phyloP scores from a whole-genome alignment of 192 early-diverging fungal genomes.

The Globomyces pollinis-pini region DNA sequence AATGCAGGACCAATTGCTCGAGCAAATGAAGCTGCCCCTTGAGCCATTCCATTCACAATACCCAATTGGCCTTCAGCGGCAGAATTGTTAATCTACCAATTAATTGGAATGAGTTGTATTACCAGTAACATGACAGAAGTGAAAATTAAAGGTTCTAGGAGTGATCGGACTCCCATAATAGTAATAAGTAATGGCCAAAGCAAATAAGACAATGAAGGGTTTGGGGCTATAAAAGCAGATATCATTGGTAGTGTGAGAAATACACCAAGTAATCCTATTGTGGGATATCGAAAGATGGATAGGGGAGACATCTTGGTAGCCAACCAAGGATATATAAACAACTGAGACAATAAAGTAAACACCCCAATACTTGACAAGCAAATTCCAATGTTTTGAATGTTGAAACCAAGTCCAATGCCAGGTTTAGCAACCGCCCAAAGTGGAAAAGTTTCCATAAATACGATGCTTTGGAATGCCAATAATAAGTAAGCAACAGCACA shows the following conservation, averaged over 20 bases:
- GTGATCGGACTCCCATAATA: neutral
- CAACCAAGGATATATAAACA: constrained; percentile 12
- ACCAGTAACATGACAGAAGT: constrained; percentile 8
- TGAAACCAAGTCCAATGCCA: constrained; percentile 22
- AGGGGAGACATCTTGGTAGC: constrained; percentile 27
- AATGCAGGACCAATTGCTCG: constrained; percentile 27
- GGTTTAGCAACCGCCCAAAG: constrained; percentile 36
- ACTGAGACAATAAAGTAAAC: constrained; percentile 14
- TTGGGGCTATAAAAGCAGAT: neutral
- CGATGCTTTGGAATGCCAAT: constrained; percentile 27
- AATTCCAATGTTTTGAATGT: constrained; percentile 8
- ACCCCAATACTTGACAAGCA: constrained; percentile 12
- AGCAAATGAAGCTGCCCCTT: constrained; percentile 14
- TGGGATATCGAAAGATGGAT: neutral
- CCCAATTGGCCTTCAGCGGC: constrained; percentile 12
- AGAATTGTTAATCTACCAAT: neutral
- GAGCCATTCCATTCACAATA: constrained; percentile 23
- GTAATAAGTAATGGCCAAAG: constrained; percentile 1
- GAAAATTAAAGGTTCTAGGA: neutral
- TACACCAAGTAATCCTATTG: neutral
- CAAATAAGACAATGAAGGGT: neutral
- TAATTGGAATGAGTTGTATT: neutral
- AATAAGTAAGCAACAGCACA: constrained; percentile 26
- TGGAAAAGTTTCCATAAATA: constrained; percentile 35
- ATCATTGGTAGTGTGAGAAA: neutral